These are phyloP conservation scores for Leucosporidium creatinivorum DNA, from an alignment of 768 basidiomycete species.

Conservation along the genomic window DNA sequence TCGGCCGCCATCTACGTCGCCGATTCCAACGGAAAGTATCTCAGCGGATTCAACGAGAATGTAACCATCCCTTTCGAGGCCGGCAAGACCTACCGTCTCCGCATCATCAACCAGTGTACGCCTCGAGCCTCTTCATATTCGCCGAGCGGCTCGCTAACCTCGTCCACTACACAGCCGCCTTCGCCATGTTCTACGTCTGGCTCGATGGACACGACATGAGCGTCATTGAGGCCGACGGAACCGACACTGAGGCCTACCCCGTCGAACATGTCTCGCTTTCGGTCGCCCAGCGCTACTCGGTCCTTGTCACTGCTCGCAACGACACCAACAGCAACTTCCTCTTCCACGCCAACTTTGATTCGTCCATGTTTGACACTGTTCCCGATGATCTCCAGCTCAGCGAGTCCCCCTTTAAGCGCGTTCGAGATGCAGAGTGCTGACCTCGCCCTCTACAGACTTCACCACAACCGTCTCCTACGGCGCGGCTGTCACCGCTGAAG, in stretches of 20 bases:
- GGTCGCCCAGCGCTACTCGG: slow-evolving; percentile 86
- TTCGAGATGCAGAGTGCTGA: neutral
- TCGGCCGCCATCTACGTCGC: slow-evolving; percentile 60
- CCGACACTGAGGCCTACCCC: slow-evolving; percentile 63
- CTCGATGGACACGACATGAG: slow-evolving; percentile 45
- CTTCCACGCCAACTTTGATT: slow-evolving; percentile 83
- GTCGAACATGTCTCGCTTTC: slow-evolving; percentile 66
- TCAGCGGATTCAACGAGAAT: slow-evolving; percentile 67
- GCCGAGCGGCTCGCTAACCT: neutral
- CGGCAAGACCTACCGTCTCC: slow-evolving; percentile 82
- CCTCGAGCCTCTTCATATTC: slow-evolving; percentile 45
- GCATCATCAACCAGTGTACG: slow-evolving; percentile 58
- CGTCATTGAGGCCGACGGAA: slow-evolving; percentile 42
- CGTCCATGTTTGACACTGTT: slow-evolving; percentile 61
- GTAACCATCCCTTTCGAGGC: slow-evolving; percentile 73
- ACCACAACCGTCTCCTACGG: slow-evolving; percentile 78
- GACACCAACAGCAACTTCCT: slow-evolving; percentile 77
- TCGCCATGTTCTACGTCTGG: slow-evolving; percentile 26
- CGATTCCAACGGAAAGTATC: slow-evolving; percentile 58
- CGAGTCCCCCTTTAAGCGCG: slow-evolving; percentile 35
- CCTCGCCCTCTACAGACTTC: slow-evolving; percentile 44
- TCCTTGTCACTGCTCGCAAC: slow-evolving; percentile 84
- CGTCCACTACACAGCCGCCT: neutral
- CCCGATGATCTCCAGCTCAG: slow-evolving; percentile 68
- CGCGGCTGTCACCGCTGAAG: slow-evolving; percentile 41